These are phyloP conservation scores for Punica granatum DNA, from an alignment of 345 rosid species.

Conservation along the genomic window DNA sequence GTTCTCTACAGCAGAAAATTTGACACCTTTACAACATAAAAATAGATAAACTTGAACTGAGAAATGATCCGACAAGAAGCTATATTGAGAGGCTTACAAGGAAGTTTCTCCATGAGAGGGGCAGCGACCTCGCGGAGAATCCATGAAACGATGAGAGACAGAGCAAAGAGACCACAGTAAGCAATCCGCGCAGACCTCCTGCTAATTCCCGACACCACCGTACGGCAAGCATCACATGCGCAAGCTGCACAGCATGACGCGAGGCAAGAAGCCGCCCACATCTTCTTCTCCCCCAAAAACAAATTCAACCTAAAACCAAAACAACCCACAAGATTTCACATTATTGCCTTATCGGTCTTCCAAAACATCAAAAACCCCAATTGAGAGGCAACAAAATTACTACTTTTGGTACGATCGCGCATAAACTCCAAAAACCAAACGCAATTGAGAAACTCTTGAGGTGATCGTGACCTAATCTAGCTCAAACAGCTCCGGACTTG, in stretches of 20 bases:
- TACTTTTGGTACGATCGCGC: neutral
- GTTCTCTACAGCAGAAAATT: neutral
- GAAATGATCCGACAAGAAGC: neutral
- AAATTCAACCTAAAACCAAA: constrained; percentile 7
- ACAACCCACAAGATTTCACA: neutral
- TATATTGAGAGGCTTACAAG: constrained; percentile 50
- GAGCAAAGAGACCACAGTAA: constrained; percentile 93
- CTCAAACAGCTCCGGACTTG: neutral
- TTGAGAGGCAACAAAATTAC: neutral
- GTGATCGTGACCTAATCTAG: neutral
- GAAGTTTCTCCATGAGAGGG: constrained; percentile 95
- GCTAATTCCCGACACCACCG: constrained; percentile 88
- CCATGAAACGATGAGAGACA: constrained; percentile 86
- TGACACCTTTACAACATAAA: neutral
- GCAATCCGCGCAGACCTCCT: constrained; percentile 95
- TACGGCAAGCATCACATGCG: constrained; percentile 92
- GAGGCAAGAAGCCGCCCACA: constrained; percentile 99
- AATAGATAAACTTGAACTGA: neutral
- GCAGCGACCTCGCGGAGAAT: constrained; percentile 97
- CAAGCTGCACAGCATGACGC: constrained; percentile 98
- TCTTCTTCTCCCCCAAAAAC: constrained; percentile 22
- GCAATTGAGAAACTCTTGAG: neutral
- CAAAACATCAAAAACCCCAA: neutral
- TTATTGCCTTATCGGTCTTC: neutral
- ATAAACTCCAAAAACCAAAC: neutral